A percentile compares a stretch with the other conserved stretches of the same genome.
Conservation (phyloP, 225 moss, liverwort and hornwort species). For the Asterella californica region DNA sequence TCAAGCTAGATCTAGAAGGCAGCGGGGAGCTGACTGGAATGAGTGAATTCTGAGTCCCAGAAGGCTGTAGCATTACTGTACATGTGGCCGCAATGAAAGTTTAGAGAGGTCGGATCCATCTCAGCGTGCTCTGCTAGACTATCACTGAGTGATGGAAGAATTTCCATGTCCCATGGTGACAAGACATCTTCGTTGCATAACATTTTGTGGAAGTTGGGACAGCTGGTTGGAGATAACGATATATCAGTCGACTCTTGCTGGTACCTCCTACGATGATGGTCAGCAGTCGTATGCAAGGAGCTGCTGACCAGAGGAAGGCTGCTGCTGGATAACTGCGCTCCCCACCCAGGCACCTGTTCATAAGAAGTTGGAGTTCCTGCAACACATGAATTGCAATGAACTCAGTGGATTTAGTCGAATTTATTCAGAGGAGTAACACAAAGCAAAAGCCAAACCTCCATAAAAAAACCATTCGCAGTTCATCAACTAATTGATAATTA, state of each 20-base stretch:
- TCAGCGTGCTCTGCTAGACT: conserved; percentile 3
- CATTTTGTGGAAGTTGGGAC: conserved; percentile 20
- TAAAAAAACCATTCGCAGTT: no score
- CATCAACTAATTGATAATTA: no score
- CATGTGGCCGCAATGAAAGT: conserved; percentile 1
- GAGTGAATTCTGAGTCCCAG: conserved; percentile 12
- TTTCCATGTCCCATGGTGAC: conserved; percentile 42
- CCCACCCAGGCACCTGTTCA: conserved; percentile 24
- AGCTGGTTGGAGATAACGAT: conserved; percentile 19
- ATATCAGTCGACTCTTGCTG: conserved; percentile 1
- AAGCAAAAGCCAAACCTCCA: neutral
- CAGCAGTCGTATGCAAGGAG: neutral
- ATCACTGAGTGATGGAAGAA: conserved; percentile 25
- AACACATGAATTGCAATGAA: neutral
- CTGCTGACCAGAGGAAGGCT: neutral
- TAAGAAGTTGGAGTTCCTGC: conserved; percentile 37
- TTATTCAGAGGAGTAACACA: neutral
- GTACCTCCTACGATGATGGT: conserved; percentile 11
- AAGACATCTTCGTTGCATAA: conserved; percentile 30
- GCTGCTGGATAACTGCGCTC: conserved; percentile 4
- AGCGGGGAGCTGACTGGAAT: neutral
- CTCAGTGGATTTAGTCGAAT: neutral
- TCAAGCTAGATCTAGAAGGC: neutral
- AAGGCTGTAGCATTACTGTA: neutral
- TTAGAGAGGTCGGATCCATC: conserved; percentile 19